Conservation (phyloP, 495 filamentous ascomycete species). For the Hypoxylon lenormandii region DNA sequence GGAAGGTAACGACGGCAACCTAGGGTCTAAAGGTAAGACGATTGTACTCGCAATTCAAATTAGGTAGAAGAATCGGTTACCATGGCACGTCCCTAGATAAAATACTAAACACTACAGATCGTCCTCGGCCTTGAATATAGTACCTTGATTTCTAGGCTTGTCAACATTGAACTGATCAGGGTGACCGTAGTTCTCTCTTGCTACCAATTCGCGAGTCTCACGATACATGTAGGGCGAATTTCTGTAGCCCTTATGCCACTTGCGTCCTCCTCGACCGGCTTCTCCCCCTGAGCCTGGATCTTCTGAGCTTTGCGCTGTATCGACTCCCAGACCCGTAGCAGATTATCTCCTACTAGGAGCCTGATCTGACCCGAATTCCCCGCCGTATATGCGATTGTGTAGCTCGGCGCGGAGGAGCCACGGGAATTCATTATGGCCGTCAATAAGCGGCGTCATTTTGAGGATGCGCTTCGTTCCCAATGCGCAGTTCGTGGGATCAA, state of each 20-base stretch:
- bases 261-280: conserved; percentile 34
- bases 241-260: conserved; percentile 35
- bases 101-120: conserved; percentile 18
- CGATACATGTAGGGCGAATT: conserved; percentile 36
- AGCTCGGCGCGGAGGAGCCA: conserved; percentile 50
- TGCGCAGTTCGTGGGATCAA: conserved; percentile 28
- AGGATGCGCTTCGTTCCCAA: conserved; percentile 23
- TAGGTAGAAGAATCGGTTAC: not conserved
- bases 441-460: conserved; percentile 38
- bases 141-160: conserved; percentile 1
- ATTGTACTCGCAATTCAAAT: too few species aligned
- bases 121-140: conserved; percentile 18
- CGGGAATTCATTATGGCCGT: conserved; percentile 55
- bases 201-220: conserved; percentile 28
- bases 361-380: conserved; percentile 56
- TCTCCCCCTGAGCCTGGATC: conserved; percentile 39
- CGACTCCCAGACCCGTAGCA: conserved; percentile 54
- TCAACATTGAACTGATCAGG: conserved; percentile 32
- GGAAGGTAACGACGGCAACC: not conserved
- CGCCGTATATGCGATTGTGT: conserved; percentile 49
- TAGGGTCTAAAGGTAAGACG: not conserved
- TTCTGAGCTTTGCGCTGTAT: conserved; percentile 34
- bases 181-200: conserved; percentile 26
- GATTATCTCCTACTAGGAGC: conserved; percentile 66
- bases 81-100: not conserved